phyloP scores from a whole-genome alignment of 352 stramenopile genomes.

The Phytopythium cucurbitacearum region DNA sequence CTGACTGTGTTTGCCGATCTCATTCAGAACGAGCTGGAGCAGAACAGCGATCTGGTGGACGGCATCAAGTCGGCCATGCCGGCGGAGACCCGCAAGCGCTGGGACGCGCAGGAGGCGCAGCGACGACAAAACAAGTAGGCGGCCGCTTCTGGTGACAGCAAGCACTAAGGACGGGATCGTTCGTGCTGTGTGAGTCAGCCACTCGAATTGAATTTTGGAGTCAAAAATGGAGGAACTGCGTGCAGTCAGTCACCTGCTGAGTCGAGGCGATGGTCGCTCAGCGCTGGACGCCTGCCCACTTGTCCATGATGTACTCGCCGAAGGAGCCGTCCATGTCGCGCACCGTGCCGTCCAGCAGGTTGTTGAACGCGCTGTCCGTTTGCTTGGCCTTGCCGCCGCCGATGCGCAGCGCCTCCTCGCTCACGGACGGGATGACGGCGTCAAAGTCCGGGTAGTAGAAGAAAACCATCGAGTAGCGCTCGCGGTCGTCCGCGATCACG shows the following conservation, averaged over 20 bases:
- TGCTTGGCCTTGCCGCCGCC: constrained; percentile 31
- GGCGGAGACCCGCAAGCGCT: constrained; percentile 48
- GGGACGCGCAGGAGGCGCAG: constrained; percentile 29
- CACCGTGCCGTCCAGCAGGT: constrained; percentile 63
- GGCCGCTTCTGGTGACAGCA: not conserved
- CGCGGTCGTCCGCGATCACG: constrained; percentile 60
- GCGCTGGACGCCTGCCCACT: constrained; percentile 74
- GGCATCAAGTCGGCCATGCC: constrained; percentile 69
- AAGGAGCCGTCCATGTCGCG: constrained; percentile 53
- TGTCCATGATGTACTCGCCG: constrained; percentile 81
- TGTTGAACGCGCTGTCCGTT: constrained; percentile 51
- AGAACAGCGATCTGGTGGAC: constrained; percentile 52
- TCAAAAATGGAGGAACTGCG: no score
- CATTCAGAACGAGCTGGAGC: constrained; percentile 52
- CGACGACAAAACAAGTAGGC: constrained; percentile 9
- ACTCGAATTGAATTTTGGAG: no score
- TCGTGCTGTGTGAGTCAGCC: no score
- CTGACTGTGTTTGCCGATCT: not conserved
- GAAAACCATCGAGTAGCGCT: constrained; percentile 81
- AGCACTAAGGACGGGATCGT: not conserved
- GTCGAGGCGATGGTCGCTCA: not conserved
- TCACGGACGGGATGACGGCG: constrained; percentile 49
- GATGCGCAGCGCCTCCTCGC: constrained; percentile 27
- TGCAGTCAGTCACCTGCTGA: no score
- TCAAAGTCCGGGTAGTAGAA: constrained; percentile 86